These are phyloP conservation scores for Geotrichum histeridarum DNA, from an alignment of 1,139 yeast species.

Conservation along the genomic window DNA sequence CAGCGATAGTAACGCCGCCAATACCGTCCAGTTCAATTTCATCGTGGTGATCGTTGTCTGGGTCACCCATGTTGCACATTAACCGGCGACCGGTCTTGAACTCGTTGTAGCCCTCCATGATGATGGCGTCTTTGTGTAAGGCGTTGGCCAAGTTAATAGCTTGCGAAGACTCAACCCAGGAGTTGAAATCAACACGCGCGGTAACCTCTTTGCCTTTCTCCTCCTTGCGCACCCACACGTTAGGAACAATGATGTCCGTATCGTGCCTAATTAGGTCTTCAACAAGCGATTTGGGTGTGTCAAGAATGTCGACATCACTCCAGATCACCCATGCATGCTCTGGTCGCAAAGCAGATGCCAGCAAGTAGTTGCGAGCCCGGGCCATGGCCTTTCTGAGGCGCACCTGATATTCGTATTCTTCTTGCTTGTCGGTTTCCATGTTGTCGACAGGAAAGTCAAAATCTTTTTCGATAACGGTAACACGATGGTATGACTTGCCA, in stretches of 20 bases:
- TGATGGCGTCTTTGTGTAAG: slow-evolving; percentile 75
- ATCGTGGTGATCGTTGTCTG: slow-evolving; percentile 58
- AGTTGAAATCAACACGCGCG: slow-evolving; percentile 80
- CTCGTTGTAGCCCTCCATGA: slow-evolving; percentile 87
- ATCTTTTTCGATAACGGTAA: slow-evolving; percentile 73
- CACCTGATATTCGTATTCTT: slow-evolving; percentile 86
- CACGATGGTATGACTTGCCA: slow-evolving; percentile 55
- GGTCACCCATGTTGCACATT: slow-evolving; percentile 65
- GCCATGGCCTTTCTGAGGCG: slow-evolving; percentile 85
- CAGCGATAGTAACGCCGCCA: slow-evolving; percentile 84
- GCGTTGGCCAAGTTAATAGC: slow-evolving; percentile 63
- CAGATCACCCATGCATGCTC: slow-evolving; percentile 93
- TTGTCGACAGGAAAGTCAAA: slow-evolving; percentile 85
- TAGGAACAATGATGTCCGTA: slow-evolving; percentile 81
- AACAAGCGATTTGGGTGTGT: slow-evolving; percentile 73
- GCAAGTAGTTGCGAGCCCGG: slow-evolving; percentile 82
- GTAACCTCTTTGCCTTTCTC: slow-evolving; percentile 67
- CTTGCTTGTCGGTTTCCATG: slow-evolving; percentile 51
- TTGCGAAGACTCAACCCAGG: slow-evolving; percentile 78
- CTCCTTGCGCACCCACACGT: slow-evolving; percentile 82
- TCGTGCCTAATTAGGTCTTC: slow-evolving; percentile 71
- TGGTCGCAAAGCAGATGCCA: slow-evolving; percentile 69
- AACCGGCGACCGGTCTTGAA: slow-evolving; percentile 87
- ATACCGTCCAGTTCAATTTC: slow-evolving; percentile 77
- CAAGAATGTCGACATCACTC: slow-evolving; percentile 88